A percentile compares a stretch with the other conserved stretches of the same genome.
Conservation (phyloP, 768 basidiomycete genomes). For the Lactarius akahatsu region DNA sequence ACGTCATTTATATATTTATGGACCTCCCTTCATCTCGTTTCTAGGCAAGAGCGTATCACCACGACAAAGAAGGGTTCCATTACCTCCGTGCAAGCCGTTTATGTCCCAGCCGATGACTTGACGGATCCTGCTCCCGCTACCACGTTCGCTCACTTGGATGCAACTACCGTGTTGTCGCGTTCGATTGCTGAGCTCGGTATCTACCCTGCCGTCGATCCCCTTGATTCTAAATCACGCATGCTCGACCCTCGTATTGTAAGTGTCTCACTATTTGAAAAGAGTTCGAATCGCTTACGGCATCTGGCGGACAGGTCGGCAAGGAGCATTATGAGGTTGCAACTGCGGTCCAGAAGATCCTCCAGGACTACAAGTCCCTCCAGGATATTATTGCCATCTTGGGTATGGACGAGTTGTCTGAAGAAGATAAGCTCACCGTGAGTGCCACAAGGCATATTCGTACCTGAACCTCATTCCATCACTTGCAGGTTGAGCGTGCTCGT, state of each 20-base stretch:
- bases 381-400: slow-evolving; percentile 99
- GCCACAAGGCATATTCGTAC: neutral
- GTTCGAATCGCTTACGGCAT: slow-evolving; percentile 1
- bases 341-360: slow-evolving; percentile 94
- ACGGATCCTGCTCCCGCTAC: slow-evolving; percentile 99
- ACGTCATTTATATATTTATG: slow-evolving; percentile 12
- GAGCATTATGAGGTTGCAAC: slow-evolving; percentile 98
- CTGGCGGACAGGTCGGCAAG: slow-evolving; percentile 60
- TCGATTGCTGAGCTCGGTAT: slow-evolving; percentile 99
- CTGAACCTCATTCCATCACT: slow-evolving; percentile 17
- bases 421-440: slow-evolving; percentile 96
- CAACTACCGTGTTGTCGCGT: slow-evolving; percentile 98
- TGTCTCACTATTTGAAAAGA: slow-evolving; percentile 14
- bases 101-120: slow-evolving; percentile 99
- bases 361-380: slow-evolving; percentile 95
- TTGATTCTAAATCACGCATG: slow-evolving; percentile 99
- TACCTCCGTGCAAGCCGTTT: slow-evolving; percentile 99
- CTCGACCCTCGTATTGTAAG: slow-evolving; percentile 97
- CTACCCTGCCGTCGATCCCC: slow-evolving; percentile 99
- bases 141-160: slow-evolving; percentile 99
- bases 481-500: slow-evolving; percentile 91
- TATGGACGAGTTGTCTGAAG: slow-evolving; percentile 99
- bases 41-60: slow-evolving; percentile 98
- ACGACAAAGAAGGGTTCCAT: slow-evolving; percentile 99
- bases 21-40: slow-evolving; percentile 12